Evolutionary conservation across 2,329 filamentous ascomycete species (phyloP).

Genomic region (Fusarium globosum): DNA sequence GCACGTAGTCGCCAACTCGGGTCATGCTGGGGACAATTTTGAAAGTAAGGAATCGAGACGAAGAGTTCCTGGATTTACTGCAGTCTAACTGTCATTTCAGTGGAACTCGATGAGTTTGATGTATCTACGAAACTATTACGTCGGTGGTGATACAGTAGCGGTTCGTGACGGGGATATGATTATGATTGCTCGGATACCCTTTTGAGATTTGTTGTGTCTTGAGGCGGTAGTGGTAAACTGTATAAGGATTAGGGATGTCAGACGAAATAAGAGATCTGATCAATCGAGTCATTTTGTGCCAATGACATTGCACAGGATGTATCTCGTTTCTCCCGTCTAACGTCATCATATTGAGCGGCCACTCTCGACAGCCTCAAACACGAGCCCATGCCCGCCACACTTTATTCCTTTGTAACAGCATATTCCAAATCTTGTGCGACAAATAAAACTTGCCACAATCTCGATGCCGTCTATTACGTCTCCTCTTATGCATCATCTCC

Average conservation of each 20-base stretch:
- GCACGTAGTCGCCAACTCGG: background rate
- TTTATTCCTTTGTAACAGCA: background rate
- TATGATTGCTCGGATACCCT: background rate
- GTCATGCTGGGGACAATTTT: background rate
- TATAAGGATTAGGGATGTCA: fast-evolving
- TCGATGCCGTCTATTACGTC: background rate
- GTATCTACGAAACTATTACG: background rate
- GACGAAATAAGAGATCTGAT: background rate
- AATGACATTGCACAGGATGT: background rate
- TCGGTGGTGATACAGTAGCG: background rate
- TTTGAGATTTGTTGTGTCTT: too few relatives aligned
- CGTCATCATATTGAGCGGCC: fast-evolving
- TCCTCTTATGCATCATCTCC: background rate
- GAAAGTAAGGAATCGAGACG: constrained; percentile 3
- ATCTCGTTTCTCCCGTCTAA: background rate
- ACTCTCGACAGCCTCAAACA: background rate
- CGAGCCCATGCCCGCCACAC: background rate
- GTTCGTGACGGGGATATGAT: fast-evolving
- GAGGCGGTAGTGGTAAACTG: fast-evolving
- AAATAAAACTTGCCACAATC: background rate
- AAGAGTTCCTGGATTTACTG: background rate
- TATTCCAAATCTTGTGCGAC: constrained; percentile 26
- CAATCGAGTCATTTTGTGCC: fast-evolving
- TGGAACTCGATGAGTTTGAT: background rate
- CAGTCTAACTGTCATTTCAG: constrained; percentile 9